These are phyloP conservation scores for Tulasnella sp. DNA, from an alignment of 768 basidiomycete genomes.

Conservation along the genomic window DNA sequence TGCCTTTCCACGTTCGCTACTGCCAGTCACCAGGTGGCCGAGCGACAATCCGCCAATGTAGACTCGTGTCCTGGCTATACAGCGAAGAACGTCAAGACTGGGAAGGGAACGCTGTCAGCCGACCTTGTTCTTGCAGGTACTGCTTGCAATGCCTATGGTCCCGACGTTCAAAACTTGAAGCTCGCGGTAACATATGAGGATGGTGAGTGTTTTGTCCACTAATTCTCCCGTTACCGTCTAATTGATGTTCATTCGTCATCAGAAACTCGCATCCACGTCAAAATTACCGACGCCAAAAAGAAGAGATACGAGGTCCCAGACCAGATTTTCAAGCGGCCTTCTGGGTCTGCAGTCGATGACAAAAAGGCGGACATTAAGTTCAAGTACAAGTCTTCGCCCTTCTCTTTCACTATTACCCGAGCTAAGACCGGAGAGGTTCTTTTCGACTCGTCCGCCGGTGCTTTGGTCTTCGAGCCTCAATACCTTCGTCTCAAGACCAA, in stretches of 20 bases:
- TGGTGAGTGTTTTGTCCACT: slow-evolving; percentile 9
- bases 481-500: slow-evolving; percentile 72
- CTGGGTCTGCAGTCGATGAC: neutral
- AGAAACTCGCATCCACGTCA: slow-evolving; percentile 43
- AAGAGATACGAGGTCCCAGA: slow-evolving; percentile 44
- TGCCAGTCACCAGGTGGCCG: neutral
- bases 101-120: slow-evolving; percentile 24
- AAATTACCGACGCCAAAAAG: slow-evolving; percentile 44
- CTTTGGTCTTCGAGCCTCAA: slow-evolving; percentile 76
- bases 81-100: slow-evolving; percentile 31
- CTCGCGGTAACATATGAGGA: slow-evolving; percentile 36
- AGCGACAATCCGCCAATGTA: slow-evolving; percentile 3
- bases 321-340: slow-evolving; percentile 39
- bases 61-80: slow-evolving; percentile 36
- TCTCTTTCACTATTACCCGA: slow-evolving; percentile 44
- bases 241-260: neutral
- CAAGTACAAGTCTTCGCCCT: slow-evolving; percentile 42
- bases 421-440: slow-evolving; percentile 40
- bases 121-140: slow-evolving; percentile 33
- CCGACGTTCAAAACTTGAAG: slow-evolving; percentile 32
- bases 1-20: slow-evolving; percentile 21
- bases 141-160: slow-evolving; percentile 36
- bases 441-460: slow-evolving; percentile 56
- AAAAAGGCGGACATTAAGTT: slow-evolving; percentile 41
- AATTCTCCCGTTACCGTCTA: neutral